A percentile compares a stretch with the other conserved stretches of the same genome.
Conservation (phyloP, 805 yeast genomes). For the Alloascoidea africana region DNA sequence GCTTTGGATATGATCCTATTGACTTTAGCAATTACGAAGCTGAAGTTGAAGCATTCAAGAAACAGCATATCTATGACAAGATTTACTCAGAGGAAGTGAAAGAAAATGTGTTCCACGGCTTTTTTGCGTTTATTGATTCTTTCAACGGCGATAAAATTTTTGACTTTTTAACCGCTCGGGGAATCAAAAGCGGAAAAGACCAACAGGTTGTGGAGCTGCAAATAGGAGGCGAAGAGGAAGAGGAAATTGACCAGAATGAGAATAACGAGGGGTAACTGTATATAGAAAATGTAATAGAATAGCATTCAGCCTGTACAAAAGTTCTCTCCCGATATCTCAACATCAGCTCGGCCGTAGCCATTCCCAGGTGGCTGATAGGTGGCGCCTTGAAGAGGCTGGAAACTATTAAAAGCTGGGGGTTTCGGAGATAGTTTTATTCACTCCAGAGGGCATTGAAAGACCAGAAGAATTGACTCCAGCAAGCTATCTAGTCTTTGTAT, state of each 20-base stretch:
- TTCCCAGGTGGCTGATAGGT: no score
- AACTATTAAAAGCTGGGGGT: no score
- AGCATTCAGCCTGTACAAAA: no score
- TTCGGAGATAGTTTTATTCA: no score
- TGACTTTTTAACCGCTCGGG: slow-evolving; percentile 29
- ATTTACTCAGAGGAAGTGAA: slow-evolving; percentile 80
- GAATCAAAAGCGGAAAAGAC: slow-evolving; percentile 9
- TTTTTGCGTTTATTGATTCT: slow-evolving; percentile 80
- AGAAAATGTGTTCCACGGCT: slow-evolving; percentile 81
- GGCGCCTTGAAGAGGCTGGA: no score
- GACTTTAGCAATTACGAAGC: slow-evolving; percentile 48
- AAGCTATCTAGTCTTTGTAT: no score
- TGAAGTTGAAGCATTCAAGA: slow-evolving; percentile 77
- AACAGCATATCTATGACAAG: slow-evolving; percentile 79
- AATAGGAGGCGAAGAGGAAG: slow-evolving; percentile 14
- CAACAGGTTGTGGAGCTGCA: slow-evolving; percentile 3
- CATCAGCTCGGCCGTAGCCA: no score
- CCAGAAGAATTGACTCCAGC: no score
- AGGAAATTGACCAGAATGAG: no score
- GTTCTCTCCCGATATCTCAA: no score
- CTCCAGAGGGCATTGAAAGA: no score
- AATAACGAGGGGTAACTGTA: slow-evolving; percentile 14
- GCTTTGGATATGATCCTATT: slow-evolving; percentile 65
- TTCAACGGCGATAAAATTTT: slow-evolving; percentile 53
- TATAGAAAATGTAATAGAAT: no score